Evolutionary conservation across 225 moss, liverwort and hornwort genomes (phyloP).

Genomic region (Marchantia paleacea): DNA sequence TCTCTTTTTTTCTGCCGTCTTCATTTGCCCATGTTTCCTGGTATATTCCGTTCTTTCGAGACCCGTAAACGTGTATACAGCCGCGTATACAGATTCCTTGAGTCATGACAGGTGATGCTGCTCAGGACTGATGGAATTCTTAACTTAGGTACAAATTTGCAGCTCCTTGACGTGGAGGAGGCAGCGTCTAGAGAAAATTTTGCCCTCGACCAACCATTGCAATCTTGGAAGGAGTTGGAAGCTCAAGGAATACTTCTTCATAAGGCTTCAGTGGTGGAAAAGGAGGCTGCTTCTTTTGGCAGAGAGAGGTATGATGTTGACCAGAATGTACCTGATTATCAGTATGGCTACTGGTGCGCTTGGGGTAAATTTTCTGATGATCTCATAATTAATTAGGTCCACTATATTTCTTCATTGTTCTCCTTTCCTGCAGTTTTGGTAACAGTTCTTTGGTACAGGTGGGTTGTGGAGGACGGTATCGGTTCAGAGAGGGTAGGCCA

Average conservation of each 20-base stretch:
- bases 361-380: not conserved
- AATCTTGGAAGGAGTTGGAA: conserved; percentile 43
- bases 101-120: not conserved
- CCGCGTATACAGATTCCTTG: not conserved
- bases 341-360: no score
- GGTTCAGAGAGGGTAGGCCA: conserved; percentile 39
- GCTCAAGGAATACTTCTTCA: conserved; percentile 45
- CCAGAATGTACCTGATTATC: not conserved
- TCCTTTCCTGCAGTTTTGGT: not conserved
- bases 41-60: not conserved
- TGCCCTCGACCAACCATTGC: conserved; percentile 30
- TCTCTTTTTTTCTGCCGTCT: no score
- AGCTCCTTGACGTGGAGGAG: conserved; percentile 47
- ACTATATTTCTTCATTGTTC: not conserved
- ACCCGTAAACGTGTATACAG: not conserved
- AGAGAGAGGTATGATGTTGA: conserved; percentile 37
- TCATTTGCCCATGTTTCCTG: not conserved
- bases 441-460: conserved; percentile 20
- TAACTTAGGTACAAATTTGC: conserved; percentile 32
- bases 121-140: conserved; percentile 16
- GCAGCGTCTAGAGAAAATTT: conserved; percentile 33
- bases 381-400: not conserved
- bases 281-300: conserved; percentile 37
- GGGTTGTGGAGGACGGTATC: conserved; percentile 41
- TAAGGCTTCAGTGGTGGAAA: conserved; percentile 33